Conservation (phyloP, 306 rosid genomes). For the Cercis canadensis region DNA sequence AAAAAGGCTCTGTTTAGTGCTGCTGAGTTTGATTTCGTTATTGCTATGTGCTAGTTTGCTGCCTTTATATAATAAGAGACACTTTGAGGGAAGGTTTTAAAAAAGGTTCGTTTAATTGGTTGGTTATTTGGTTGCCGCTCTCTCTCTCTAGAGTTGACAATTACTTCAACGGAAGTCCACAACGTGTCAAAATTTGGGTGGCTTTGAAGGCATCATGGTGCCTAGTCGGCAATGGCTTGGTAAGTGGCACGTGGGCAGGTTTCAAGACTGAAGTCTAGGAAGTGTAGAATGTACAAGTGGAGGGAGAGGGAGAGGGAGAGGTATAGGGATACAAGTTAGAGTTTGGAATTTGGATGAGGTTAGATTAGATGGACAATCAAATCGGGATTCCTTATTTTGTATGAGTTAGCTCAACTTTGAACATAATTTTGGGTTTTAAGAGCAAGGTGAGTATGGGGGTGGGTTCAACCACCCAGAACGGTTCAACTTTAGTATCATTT, state of each 20-base stretch:
- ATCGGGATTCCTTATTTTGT: slow-evolving; percentile 50
- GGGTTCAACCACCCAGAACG: slow-evolving; percentile 68
- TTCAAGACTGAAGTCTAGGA: slow-evolving; percentile 30
- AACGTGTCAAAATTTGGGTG: slow-evolving; percentile 58
- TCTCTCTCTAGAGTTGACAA: slow-evolving; percentile 54
- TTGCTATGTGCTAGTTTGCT: neutral
- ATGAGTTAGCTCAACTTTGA: slow-evolving; percentile 26
- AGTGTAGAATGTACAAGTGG: too few species aligned
- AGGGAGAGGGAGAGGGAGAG: neutral
- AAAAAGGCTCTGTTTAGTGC: neutral
- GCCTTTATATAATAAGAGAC: slow-evolving; percentile 27
- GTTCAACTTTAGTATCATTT: slow-evolving; percentile 49
- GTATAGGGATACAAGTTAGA: too few species aligned
- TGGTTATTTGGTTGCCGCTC: slow-evolving; percentile 63
- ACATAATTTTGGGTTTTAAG: neutral
- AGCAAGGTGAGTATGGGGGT: slow-evolving; percentile 31
- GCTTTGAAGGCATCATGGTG: slow-evolving; percentile 35
- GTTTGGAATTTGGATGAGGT: slow-evolving; percentile 48
- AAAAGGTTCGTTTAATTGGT: slow-evolving; percentile 50
- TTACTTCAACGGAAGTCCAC: slow-evolving; percentile 39
- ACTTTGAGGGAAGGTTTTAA: slow-evolving; percentile 16
- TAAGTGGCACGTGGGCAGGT: slow-evolving; percentile 43
- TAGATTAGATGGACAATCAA: slow-evolving; percentile 38
- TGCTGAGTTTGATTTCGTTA: slow-evolving; percentile 11
- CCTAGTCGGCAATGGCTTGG: slow-evolving; percentile 35